These are phyloP conservation scores for Pinus taeda DNA, from an alignment of 75 land plant species.

Conservation along the genomic window DNA sequence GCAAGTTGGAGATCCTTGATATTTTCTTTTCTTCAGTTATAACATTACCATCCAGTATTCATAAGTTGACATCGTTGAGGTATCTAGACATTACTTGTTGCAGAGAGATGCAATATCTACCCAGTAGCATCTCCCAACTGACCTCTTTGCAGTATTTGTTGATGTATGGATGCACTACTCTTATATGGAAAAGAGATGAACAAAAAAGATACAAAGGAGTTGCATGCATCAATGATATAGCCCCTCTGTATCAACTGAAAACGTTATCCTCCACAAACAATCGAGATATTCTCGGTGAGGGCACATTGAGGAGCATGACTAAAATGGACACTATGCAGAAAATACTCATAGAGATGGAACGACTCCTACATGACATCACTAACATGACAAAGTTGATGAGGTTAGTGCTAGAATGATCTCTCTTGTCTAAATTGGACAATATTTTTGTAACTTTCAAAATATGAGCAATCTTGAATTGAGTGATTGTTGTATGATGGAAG, in stretches of 20 bases:
- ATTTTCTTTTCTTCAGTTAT: background rate
- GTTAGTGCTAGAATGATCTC: background rate
- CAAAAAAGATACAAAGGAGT: background rate
- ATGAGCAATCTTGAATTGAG: background rate
- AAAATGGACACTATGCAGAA: background rate
- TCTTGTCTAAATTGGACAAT: background rate
- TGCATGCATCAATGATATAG: background rate
- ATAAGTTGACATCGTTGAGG: background rate
- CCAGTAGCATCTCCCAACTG: background rate
- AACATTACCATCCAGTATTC: background rate
- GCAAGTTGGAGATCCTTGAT: slow-evolving; percentile 1
- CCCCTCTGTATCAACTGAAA: background rate
- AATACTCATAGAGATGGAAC: background rate
- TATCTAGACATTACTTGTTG: background rate
- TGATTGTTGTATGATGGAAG: background rate
- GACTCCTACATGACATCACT: background rate
- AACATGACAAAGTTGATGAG: background rate
- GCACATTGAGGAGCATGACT: background rate
- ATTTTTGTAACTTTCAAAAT: background rate
- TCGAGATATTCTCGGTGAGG: background rate
- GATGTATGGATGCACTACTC: background rate
- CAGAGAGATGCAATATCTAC: background rate
- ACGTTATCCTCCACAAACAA: background rate
- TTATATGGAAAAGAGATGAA: background rate
- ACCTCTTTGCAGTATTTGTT: background rate